A percentile compares a stretch with the other conserved stretches of the same genome.
Conservation (phyloP, 257 asterid species). For the Marsdenia floribunda region DNA sequence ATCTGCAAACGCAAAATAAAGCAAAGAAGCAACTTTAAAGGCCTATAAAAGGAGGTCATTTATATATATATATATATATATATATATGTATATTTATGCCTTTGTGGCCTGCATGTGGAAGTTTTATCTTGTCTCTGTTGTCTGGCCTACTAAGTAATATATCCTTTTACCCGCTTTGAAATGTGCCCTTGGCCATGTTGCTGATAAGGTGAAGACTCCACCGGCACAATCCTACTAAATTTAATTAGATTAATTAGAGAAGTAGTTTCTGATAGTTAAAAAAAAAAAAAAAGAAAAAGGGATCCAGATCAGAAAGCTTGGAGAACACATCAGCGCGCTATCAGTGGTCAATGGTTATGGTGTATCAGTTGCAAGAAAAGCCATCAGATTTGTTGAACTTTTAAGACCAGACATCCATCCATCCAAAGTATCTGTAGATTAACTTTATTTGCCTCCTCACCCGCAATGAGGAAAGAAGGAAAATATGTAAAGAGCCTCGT, state of each 20-base stretch:
- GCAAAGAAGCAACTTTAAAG: too few relatives aligned
- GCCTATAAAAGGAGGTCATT: too few relatives aligned
- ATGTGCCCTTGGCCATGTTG: not conserved
- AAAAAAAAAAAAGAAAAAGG: not conserved
- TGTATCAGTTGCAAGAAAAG: too few relatives aligned
- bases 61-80: too few relatives aligned
- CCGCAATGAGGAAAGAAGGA: too few relatives aligned
- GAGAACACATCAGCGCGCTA: not conserved
- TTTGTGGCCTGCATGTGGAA: too few relatives aligned
- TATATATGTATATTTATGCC: too few relatives aligned
- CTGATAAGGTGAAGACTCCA: not conserved
- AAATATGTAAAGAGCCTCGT: too few relatives aligned
- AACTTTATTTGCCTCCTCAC: too few relatives aligned
- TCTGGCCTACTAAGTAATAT: not conserved
- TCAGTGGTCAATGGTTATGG: not conserved
- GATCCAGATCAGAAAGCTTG: not conserved
- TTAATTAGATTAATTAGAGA: not conserved
- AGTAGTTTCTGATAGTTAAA: not conserved
- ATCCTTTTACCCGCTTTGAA: not conserved
- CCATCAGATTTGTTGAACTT: too few relatives aligned
- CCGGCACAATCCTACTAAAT: not conserved
- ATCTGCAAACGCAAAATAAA: not conserved
- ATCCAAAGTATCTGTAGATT: too few relatives aligned
- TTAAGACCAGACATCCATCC: too few relatives aligned
- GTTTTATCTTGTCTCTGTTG: not conserved